These are phyloP conservation scores for Apodospora peruviana DNA, from an alignment of 495 filamentous ascomycete species.

Conservation along the genomic window DNA sequence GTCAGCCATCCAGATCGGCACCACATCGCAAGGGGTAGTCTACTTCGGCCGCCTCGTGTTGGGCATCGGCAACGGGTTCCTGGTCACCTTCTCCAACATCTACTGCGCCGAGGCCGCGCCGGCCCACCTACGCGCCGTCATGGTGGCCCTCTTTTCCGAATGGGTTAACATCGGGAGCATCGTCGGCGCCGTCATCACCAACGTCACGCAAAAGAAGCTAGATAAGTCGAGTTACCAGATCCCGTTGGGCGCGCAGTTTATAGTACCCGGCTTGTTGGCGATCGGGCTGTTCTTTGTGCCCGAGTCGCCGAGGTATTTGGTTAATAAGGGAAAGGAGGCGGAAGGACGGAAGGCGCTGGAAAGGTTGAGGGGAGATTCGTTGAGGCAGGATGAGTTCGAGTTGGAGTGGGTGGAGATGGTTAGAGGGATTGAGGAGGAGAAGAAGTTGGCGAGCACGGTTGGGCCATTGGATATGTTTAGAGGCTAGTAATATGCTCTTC, in stretches of 20 bases:
- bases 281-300: slow-evolving; percentile 36
- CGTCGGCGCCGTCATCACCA: slow-evolving; percentile 35
- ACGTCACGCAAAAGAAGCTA: slow-evolving; percentile 28
- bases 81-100: slow-evolving; percentile 51
- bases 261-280: slow-evolving; percentile 46
- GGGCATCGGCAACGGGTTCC: slow-evolving; percentile 49
- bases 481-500: slow-evolving; percentile 5
- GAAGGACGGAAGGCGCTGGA: slow-evolving; percentile 40
- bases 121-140: slow-evolving; percentile 32
- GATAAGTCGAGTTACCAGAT: slow-evolving; percentile 45
- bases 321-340: slow-evolving; percentile 38
- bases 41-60: slow-evolving; percentile 48
- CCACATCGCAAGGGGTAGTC: slow-evolving; percentile 35
- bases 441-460: slow-evolving; percentile 23
- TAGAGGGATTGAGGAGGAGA: slow-evolving; percentile 33
- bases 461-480: slow-evolving; percentile 36
- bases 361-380: slow-evolving; percentile 26
- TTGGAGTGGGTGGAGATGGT: slow-evolving; percentile 34
- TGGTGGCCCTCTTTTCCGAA: slow-evolving; percentile 34
- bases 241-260: slow-evolving; percentile 49
- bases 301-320: slow-evolving; percentile 41
- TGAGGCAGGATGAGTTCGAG: slow-evolving; percentile 12
- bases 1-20: slow-evolving; percentile 44
- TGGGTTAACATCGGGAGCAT: slow-evolving; percentile 49
- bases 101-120: slow-evolving; percentile 38